Evolutionary conservation across 2,329 filamentous ascomycete genomes (phyloP), one percentile per base, ranked within the genome.

Genomic region (Botrytis sinoallii): DNA sequence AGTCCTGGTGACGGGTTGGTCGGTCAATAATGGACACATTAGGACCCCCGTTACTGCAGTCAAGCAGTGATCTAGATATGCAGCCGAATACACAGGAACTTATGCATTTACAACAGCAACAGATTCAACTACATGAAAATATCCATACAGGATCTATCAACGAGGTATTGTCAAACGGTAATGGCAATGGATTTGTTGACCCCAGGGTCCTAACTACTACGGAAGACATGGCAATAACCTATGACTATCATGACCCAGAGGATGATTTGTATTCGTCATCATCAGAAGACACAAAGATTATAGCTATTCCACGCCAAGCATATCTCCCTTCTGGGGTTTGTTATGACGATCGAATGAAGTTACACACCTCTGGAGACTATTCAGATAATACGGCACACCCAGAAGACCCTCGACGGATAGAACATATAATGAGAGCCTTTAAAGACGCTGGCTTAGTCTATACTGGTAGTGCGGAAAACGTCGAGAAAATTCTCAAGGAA

Each of bases 271-370:
- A 74, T 18, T 74, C 76, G 14, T 76, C 77, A 8, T 46, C 59
- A 20, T 74, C 76, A 61, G 70, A 69, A 44, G 71, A 72, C 14
- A 72, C 52, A 20, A 72, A 60, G 29, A 44, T 68, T 29, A n/a
- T 42, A 55, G 44, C 55, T 29, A 12, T 16, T 63, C 66, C 65
- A 16, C 75, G 78, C 32, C 77, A 71, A 72, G 71, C 73, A 4
- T 74, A 71, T 52, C 75, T 93, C 1, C 89, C 91, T 0, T 95
- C 92, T 0, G 93, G 93, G 5, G 90, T 92, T 75, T 95, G 93
- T 77, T 99, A 98, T 81, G 96, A 99, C 84, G 91, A 93, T 73
- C 90, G 95, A 46, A 99, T 99, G 96, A 94, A 96, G 75, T 92
- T 97, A 75, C 96, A 99, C 81, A 93, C 94, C 72, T 97, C 98